Conservation (phyloP, 2,329 filamentous ascomycete species). For the Ilyonectria mors-panacis region DNA sequence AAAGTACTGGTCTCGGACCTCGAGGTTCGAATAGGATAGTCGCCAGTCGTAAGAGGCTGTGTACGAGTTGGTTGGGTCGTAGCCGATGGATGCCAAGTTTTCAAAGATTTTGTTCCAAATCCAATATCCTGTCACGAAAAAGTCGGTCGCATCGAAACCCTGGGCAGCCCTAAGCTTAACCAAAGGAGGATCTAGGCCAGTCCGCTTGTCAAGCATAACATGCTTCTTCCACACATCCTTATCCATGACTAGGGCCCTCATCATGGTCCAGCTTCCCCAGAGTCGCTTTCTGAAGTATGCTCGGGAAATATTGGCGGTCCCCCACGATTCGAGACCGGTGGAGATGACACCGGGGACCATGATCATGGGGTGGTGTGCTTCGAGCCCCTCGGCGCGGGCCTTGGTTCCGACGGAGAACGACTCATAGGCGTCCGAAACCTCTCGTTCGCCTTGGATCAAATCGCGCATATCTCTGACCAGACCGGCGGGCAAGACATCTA, state of each 20-base stretch:
- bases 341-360: slow-evolving; percentile 99
- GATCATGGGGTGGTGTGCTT: slow-evolving; percentile 88
- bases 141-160: slow-evolving; percentile 97
- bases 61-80: slow-evolving; percentile 85
- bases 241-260: slow-evolving; percentile 92
- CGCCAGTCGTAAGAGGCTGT: slow-evolving; percentile 91
- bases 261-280: slow-evolving; percentile 99
- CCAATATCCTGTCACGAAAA: slow-evolving; percentile 94
- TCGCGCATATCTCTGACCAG: slow-evolving; percentile 90
- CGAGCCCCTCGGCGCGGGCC: slow-evolving; percentile 83
- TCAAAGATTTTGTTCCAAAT: slow-evolving; percentile 99
- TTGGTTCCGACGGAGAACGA: slow-evolving; percentile 93
- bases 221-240: slow-evolving; percentile 96
- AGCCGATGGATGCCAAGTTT: slow-evolving; percentile 95
- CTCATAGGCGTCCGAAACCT: slow-evolving; percentile 88
- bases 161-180: slow-evolving; percentile 94
- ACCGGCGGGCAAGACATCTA: slow-evolving; percentile 90
- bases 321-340: slow-evolving; percentile 96
- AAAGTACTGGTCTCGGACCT: slow-evolving; percentile 94
- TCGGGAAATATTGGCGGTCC: slow-evolving; percentile 85
- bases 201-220: slow-evolving; percentile 95
- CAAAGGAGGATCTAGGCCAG: slow-evolving; percentile 89
- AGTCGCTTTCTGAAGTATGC: slow-evolving; percentile 94
- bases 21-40: slow-evolving; percentile 89
- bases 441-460: slow-evolving; percentile 88